phyloP scores from a whole-genome alignment of 257 asterid species.

The Fraxinus pennsylvanica region DNA sequence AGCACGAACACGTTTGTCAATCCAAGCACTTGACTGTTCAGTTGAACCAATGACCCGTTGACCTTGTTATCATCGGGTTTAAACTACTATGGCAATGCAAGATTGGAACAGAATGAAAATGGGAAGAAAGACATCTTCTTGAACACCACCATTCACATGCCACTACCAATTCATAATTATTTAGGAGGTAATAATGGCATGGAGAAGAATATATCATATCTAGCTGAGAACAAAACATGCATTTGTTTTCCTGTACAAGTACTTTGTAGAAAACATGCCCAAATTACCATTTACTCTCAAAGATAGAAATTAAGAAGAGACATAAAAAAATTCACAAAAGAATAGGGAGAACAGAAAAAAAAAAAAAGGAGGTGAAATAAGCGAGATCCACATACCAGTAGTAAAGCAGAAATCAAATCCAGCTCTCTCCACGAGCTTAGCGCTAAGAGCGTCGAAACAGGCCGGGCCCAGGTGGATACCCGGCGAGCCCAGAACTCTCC shows the following conservation, averaged over 20 bases:
- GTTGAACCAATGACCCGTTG: not conserved
- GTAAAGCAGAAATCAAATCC: constrained; percentile 92
- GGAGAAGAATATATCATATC: not conserved
- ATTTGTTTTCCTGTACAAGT: not conserved
- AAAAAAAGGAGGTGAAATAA: not conserved
- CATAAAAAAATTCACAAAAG: not conserved
- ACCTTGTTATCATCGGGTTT: not conserved
- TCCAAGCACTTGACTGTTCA: not conserved
- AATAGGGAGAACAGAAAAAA: not conserved
- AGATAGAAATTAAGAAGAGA: not conserved
- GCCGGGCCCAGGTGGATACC: constrained; percentile 94
- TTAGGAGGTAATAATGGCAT: not conserved
- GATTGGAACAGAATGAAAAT: not conserved
- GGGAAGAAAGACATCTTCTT: not conserved
- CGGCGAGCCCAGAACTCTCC: constrained; percentile 59
- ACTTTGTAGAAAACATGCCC: not conserved
- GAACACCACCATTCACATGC: not conserved
- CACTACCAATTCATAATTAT: not conserved
- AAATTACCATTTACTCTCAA: not conserved
- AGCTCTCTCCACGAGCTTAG: constrained; percentile 84
- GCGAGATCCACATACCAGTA: constrained; percentile 48
- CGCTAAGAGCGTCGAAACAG: constrained; percentile 87
- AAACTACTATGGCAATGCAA: not conserved
- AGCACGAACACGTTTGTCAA: not conserved
- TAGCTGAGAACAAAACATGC: not conserved